phyloP scores from a whole-genome alignment of 129 eudicot genomes.

The Saussurea involucrata region DNA sequence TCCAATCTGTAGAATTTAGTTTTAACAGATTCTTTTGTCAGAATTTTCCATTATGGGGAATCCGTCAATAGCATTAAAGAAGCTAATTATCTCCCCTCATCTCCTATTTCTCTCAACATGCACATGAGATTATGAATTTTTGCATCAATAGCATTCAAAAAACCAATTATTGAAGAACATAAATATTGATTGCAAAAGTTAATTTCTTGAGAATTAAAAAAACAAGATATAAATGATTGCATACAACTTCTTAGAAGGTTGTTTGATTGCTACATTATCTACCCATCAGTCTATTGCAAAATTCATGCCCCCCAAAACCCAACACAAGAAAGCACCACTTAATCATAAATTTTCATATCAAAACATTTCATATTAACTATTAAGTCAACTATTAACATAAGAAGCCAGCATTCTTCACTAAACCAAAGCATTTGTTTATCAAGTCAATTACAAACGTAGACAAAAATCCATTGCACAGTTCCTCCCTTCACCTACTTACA shows the following conservation, averaged over 20 bases:
- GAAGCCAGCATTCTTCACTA: background rate
- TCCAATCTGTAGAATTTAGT: background rate
- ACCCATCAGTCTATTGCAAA: background rate
- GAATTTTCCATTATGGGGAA: background rate
- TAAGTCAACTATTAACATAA: background rate
- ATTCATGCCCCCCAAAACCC: slow-evolving; percentile 5
- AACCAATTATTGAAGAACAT: background rate
- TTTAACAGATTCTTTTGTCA: background rate
- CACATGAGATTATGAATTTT: background rate
- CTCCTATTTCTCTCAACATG: background rate
- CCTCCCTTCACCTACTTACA: background rate
- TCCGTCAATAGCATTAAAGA: background rate
- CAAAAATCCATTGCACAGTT: background rate
- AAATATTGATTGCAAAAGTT: background rate
- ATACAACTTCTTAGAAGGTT: background rate
- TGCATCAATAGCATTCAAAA: background rate
- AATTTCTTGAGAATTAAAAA: background rate
- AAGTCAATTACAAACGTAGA: background rate
- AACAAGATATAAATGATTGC: background rate
- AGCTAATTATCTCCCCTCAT: background rate
- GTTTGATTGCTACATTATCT: background rate
- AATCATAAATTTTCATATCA: background rate
- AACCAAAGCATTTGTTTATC: background rate
- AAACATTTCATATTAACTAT: background rate
- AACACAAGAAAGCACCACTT: slow-evolving; percentile 7